Evolutionary conservation across 2,329 filamentous ascomycete species (phyloP), one percentile per base, ranked within the genome.

Genomic region (Ophiostoma sp.): DNA sequence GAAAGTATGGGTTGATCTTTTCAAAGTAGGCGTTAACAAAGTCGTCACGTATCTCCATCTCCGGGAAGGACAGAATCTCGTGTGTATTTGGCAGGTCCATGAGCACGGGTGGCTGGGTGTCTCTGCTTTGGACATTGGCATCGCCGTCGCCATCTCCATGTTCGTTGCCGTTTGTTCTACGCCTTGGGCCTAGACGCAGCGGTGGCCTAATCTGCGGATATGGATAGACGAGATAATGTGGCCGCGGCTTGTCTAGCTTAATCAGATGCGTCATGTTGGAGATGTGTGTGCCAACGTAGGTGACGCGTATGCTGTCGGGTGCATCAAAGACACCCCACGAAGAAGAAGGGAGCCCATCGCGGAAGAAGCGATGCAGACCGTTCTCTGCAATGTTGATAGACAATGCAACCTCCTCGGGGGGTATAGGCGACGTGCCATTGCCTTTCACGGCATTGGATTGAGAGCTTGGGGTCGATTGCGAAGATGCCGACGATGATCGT

Each of bases 201-300:
- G 69, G 66, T 4, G 69, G 69, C 12, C 66, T 45, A 42, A 70
- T 68, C 38, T 68, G 69, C 14, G 69, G 69, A 49, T 70, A 70
- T 4, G 66, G 69, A 14, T 70, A 70, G 5, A 70, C 47, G 11
- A 70, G 58, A 14, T 68, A 70, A 38, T 66, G 69, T 12, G 69
- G 66, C 4, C 64, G 66, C 5, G 69, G 69, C 5, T 58, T 63
- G 58, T 68, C 67, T 6, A 70, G 69, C 49, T 66, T 64, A 18
- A 70, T 67, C 14, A 70, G 69, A 40, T 70, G 69, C 3, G 67
- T 55, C 67, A 70, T 68, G 62, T 70, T 70, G 65, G 69, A 68
- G 8, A 55, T 68, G 47, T 65, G 67, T 5, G 67, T 68, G 60
- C 69, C 67, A 36, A 66, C 66, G 42, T 70, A 70, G 5, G 64